Evolutionary conservation across 768 basidiomycete species (phyloP).

Genomic region (Phaeotremella skinneri): DNA sequence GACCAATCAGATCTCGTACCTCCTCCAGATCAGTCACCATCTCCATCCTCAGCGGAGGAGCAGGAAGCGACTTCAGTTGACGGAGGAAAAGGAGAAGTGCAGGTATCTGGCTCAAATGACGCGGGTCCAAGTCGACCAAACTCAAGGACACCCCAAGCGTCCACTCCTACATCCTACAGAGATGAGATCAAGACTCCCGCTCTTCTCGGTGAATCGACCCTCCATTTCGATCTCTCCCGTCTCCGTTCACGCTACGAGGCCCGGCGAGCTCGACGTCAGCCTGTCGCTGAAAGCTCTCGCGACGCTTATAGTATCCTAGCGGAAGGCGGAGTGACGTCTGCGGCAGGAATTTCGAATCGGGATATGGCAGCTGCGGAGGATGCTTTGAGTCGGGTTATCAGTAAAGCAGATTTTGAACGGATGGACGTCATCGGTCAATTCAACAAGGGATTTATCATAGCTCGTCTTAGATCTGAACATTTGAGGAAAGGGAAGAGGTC

Average conservation of each 20-base stretch:
- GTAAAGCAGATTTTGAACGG: conserved; percentile 73
- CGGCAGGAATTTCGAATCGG: conserved; percentile 44
- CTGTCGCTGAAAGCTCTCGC: conserved; percentile 19
- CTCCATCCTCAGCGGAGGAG: no score
- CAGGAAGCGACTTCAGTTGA: no score
- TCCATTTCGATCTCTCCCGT: conserved; percentile 53
- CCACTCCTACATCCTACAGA: conserved; percentile 15
- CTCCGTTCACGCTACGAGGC: conserved; percentile 32
- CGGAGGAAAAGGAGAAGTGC: no score
- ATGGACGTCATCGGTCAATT: conserved; percentile 94
- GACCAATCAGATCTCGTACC: no score
- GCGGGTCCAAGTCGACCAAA: conserved; percentile 17
- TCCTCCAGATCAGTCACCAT: no score
- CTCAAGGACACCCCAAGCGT: not conserved
- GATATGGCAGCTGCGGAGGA: conserved; percentile 61
- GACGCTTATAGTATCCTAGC: conserved; percentile 32
- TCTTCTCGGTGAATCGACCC: conserved; percentile 36
- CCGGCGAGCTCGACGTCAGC: conserved; percentile 26
- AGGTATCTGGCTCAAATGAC: no score
- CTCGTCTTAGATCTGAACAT: conserved; percentile 58
- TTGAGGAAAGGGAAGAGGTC: conserved; percentile 10
- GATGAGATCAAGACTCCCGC: conserved; percentile 30
- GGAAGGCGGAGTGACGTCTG: conserved; percentile 24
- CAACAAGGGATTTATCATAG: conserved; percentile 90
- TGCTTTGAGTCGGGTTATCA: conserved; percentile 77